These are phyloP conservation scores for Rhodotorula sp. DNA, from an alignment of 1,284 basidiomycete genomes.

Conservation along the genomic window DNA sequence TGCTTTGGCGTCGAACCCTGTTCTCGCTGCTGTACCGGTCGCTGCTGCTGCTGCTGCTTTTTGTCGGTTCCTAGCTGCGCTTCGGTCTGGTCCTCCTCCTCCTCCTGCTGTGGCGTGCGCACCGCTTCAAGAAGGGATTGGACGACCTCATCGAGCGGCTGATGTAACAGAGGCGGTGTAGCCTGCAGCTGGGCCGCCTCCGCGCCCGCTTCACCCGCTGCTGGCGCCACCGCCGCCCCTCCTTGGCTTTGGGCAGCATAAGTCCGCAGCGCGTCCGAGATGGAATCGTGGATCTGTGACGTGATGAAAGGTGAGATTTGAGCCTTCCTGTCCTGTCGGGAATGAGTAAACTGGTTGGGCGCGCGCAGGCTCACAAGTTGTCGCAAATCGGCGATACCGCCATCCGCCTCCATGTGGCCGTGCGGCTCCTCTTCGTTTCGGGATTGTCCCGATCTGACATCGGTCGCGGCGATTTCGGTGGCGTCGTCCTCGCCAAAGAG, in stretches of 20 bases:
- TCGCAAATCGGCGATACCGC: conserved; percentile 15
- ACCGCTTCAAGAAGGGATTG: conserved; percentile 11
- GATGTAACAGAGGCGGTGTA: neutral
- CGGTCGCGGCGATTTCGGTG: neutral
- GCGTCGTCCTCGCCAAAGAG: neutral
- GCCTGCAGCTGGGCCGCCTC: neutral
- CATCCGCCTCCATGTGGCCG: neutral
- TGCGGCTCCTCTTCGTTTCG: neutral
- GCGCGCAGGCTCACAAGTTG: conserved; percentile 11
- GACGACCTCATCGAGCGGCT: neutral
- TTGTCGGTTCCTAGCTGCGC: neutral
- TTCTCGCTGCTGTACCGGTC: neutral
- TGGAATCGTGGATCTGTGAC: conserved; percentile 29
- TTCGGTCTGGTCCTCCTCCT: neutral
- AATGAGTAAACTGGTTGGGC: neutral
- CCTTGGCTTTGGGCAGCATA: neutral
- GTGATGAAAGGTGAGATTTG: rapidly evolving
- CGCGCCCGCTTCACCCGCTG: neutral
- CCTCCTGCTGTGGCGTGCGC: neutral
- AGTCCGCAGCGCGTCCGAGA: conserved; percentile 20
- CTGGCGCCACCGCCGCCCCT: neutral
- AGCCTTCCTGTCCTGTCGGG: too few relatives aligned
- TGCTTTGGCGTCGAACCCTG: neutral
- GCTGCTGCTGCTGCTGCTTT: neutral
- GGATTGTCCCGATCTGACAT: too few relatives aligned